Evolutionary conservation across 768 basidiomycete species (phyloP).

Genomic region (Tylopilus cervinicoccineus): DNA sequence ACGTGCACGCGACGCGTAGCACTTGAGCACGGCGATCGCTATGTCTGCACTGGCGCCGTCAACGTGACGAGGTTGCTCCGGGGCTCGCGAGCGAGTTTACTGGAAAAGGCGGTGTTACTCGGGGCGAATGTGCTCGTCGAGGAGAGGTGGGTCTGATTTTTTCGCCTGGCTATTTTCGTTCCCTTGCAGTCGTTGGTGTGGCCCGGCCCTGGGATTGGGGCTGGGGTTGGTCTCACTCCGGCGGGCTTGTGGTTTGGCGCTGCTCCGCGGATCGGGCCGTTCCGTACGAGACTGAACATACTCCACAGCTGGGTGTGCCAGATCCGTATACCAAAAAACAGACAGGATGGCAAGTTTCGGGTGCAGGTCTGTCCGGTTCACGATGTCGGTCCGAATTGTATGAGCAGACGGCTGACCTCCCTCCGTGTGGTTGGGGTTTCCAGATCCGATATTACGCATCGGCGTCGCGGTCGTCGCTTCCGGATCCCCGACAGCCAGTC

Average conservation of each 20-base stretch:
- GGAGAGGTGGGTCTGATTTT: constrained; percentile 54
- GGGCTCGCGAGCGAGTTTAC: constrained; percentile 46
- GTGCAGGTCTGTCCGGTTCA: constrained; percentile 51
- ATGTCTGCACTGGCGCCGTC: constrained; percentile 59
- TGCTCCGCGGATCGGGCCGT: background rate
- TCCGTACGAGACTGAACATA: background rate
- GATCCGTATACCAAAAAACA: constrained; percentile 51
- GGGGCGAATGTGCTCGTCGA: constrained; percentile 64
- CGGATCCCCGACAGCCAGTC: constrained; percentile 61
- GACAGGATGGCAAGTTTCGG: constrained; percentile 49
- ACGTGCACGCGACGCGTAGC: constrained; percentile 29
- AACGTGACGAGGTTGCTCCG: constrained; percentile 56
- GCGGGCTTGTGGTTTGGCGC: background rate
- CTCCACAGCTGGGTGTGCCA: constrained; percentile 57
- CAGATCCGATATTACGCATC: constrained; percentile 63
- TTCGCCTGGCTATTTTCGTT: background rate
- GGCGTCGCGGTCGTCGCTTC: constrained; percentile 47
- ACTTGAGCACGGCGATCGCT: constrained; percentile 40
- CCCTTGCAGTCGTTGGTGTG: background rate
- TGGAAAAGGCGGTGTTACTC: constrained; percentile 44
- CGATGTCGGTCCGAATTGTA: background rate
- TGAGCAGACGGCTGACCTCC: background rate
- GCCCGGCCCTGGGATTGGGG: background rate
- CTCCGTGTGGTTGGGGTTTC: no score
- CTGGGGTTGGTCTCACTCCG: background rate